Conservation (phyloP, 2,329 filamentous ascomycete species). For the Aureobasidium sp. region DNA sequence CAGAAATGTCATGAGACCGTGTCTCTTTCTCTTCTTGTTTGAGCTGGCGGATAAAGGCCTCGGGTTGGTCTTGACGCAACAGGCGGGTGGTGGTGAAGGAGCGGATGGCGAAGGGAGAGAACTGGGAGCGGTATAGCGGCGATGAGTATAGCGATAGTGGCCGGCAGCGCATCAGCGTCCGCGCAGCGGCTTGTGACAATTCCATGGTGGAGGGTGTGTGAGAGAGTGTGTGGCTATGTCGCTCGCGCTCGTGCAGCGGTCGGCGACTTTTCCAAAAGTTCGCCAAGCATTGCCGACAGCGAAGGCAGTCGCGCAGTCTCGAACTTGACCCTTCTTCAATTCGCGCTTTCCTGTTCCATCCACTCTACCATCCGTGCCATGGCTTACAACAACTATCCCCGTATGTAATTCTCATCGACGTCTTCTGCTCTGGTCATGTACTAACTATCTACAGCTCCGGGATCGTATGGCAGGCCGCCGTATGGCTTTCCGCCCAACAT, state of each 20-base stretch:
- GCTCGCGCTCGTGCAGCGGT: neutral
- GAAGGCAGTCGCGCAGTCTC: neutral
- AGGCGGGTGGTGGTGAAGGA: slow-evolving; percentile 17
- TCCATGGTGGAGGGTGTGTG: slow-evolving; percentile 20
- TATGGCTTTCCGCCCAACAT: slow-evolving; percentile 58
- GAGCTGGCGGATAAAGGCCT: slow-evolving; percentile 2
- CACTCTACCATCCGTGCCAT: slow-evolving; percentile 15
- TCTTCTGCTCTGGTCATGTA: neutral
- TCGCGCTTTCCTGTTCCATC: neutral
- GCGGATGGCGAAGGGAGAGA: slow-evolving; percentile 16
- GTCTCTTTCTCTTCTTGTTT: neutral
- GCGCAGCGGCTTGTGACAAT: slow-evolving; percentile 19
- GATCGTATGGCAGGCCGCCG: slow-evolving; percentile 57
- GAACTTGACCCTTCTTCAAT: neutral
- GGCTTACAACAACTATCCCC: slow-evolving; percentile 26
- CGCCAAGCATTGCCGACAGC: slow-evolving; percentile 4
- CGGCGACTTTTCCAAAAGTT: slow-evolving; percentile 9
- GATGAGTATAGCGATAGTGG: slow-evolving; percentile 15
- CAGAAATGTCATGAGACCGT: neutral
- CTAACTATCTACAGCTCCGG: slow-evolving; percentile 27
- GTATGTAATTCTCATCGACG: slow-evolving; percentile 10
- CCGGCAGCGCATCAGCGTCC: slow-evolving; percentile 22
- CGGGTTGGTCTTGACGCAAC: slow-evolving; percentile 8
- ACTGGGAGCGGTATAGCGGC: slow-evolving; percentile 14
- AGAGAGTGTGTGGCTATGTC: neutral